Evolutionary conservation across 352 stramenopile genomes (phyloP).

Genomic region (Pythium sp.): DNA sequence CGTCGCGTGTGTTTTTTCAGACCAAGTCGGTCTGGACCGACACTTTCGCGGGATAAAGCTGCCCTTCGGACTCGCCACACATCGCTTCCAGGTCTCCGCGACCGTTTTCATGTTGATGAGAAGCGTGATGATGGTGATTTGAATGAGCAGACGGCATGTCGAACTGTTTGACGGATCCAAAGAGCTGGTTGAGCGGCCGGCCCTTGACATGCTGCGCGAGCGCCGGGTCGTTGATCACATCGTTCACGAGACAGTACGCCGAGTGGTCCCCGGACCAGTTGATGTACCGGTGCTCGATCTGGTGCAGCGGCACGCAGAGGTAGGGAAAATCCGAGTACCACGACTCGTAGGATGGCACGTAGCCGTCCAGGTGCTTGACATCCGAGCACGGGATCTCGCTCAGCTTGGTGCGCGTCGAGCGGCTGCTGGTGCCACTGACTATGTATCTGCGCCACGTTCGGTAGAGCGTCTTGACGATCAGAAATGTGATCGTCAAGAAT

Average conservation of each 20-base stretch:
- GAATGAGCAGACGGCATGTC: conserved; percentile 9
- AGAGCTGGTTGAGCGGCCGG: conserved; percentile 49
- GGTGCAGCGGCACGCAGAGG: conserved; percentile 47
- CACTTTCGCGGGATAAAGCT: not conserved
- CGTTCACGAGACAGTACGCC: conserved; percentile 61
- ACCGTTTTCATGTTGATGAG: not conserved
- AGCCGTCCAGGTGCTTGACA: conserved; percentile 49
- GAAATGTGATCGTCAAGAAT: conserved; percentile 26
- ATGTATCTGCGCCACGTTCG: conserved; percentile 39
- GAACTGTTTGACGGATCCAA: conserved; percentile 65
- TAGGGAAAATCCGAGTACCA: conserved; percentile 71
- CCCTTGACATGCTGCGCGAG: conserved; percentile 35
- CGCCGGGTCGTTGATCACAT: conserved; percentile 49
- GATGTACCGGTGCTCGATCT: conserved; percentile 56
- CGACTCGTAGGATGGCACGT: conserved; percentile 64
- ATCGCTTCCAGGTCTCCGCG: conserved; percentile 1
- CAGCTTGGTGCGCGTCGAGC: conserved; percentile 24
- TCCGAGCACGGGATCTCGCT: conserved; percentile 45
- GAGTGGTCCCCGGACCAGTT: conserved; percentile 55
- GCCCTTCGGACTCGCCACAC: conserved; percentile 2
- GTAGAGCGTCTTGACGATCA: conserved; percentile 33
- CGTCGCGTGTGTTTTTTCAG: not conserved
- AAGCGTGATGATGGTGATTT: not conserved
- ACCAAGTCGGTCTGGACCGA: not conserved
- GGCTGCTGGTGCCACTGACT: conserved; percentile 26